Percentiles rank a stretch among this genome's conserved stretches.
Evolutionary conservation across 2,329 filamentous ascomycete genomes (phyloP).

Genomic region (Aspergillus udagawae): DNA sequence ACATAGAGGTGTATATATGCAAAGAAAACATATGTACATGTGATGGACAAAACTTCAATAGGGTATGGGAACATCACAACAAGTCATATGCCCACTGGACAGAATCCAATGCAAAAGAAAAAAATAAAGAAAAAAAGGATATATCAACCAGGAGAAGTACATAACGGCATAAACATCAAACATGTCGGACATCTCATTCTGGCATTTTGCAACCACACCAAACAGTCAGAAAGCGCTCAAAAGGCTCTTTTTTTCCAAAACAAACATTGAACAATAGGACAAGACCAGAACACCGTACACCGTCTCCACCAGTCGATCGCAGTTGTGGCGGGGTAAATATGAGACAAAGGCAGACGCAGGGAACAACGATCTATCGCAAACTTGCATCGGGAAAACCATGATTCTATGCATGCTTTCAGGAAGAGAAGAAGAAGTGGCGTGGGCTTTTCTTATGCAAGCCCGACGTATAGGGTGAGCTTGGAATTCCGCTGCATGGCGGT

Average conservation of each 20-base stretch:
- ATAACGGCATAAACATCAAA: slow-evolving; percentile 28
- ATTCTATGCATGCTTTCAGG: slow-evolving; percentile 14
- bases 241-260: slow-evolving; percentile 13
- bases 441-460: slow-evolving; percentile 25
- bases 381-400: slow-evolving; percentile 6
- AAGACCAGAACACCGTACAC: slow-evolving; percentile 14
- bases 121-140: slow-evolving; percentile 2
- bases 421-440: slow-evolving; percentile 4
- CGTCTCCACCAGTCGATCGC: slow-evolving; percentile 10
- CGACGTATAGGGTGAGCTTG: slow-evolving; percentile 75
- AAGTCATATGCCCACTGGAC: slow-evolving; percentile 11
- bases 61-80: slow-evolving; percentile 17
- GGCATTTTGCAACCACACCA: slow-evolving; percentile 24
- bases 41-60: slow-evolving; percentile 18
- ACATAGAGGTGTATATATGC: slow-evolving; percentile 21
- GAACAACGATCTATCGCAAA: slow-evolving; percentile 15
- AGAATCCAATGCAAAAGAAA: slow-evolving; percentile 6
- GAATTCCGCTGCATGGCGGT: slow-evolving; percentile 77
- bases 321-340: slow-evolving; percentile 4
- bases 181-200: slow-evolving; percentile 31
- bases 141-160: slow-evolving; percentile 19
- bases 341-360: slow-evolving; percentile 4
- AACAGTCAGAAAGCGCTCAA: slow-evolving; percentile 22
- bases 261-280: slow-evolving; percentile 10
- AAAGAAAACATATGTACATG: slow-evolving; percentile 32